These are phyloP conservation scores for Phytophthora hibernalis DNA, from an alignment of 352 stramenopile genomes.

Conservation along the genomic window DNA sequence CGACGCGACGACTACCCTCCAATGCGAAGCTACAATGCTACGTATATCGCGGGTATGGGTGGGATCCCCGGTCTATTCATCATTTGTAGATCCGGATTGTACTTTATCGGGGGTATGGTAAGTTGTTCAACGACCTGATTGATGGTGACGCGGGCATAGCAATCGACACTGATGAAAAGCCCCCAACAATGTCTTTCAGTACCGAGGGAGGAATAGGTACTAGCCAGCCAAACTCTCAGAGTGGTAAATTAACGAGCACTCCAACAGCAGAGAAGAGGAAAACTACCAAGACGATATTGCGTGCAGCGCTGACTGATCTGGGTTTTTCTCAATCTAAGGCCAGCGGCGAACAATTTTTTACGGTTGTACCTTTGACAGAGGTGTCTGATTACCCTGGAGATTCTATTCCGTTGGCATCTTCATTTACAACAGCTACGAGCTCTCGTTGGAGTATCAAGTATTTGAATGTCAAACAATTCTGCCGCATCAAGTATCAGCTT, in stretches of 20 bases:
- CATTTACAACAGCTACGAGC: not conserved
- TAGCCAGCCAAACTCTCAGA: conserved; percentile 19
- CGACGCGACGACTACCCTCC: conserved; percentile 71
- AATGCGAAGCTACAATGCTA: conserved; percentile 61
- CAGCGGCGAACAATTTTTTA: conserved; percentile 47
- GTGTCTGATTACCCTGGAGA: not conserved
- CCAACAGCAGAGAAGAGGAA: conserved; percentile 37
- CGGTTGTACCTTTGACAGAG: conserved; percentile 46
- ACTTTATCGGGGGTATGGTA: conserved; percentile 76
- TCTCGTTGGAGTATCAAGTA: conserved; percentile 75
- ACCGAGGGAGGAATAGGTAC: not conserved
- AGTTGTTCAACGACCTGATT: conserved; percentile 43
- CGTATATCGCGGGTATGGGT: conserved; percentile 66
- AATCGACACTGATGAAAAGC: not conserved
- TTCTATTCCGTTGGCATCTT: not conserved
- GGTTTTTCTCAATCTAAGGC: conserved; percentile 54
- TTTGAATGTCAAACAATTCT: conserved; percentile 73
- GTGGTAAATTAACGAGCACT: conserved; percentile 8
- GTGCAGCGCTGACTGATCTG: conserved; percentile 60
- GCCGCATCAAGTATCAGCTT: conserved; percentile 82
- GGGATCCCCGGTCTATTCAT: conserved; percentile 65
- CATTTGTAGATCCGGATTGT: conserved; percentile 58
- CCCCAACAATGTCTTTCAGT: conserved; percentile 1
- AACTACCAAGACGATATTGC: conserved; percentile 60
- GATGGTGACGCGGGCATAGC: not conserved